Evolutionary conservation across 1,139 yeast genomes (phyloP).

Genomic region (Kurtzmaniella quercitrusa): DNA sequence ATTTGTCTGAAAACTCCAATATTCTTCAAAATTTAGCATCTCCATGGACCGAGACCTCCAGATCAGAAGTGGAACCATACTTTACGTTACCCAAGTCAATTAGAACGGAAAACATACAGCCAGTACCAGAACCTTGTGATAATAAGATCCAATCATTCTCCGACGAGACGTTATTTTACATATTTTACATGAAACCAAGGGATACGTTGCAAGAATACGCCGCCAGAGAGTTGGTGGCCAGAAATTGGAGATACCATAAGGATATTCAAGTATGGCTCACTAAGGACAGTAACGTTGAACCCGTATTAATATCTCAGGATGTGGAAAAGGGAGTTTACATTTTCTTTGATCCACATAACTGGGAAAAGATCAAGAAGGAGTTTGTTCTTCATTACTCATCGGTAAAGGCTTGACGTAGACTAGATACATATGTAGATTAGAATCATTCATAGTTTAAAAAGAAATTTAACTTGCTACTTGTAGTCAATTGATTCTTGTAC

Average conservation of each 20-base stretch:
- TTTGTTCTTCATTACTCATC: slow-evolving; percentile 63
- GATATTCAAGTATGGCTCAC: slow-evolving; percentile 96
- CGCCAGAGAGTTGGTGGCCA: slow-evolving; percentile 79
- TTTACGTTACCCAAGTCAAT: slow-evolving; percentile 60
- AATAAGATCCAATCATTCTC: slow-evolving; percentile 71
- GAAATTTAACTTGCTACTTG: neutral
- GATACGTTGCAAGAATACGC: slow-evolving; percentile 93
- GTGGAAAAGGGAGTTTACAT: slow-evolving; percentile 95
- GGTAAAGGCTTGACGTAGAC: slow-evolving; percentile 35
- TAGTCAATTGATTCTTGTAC: neutral
- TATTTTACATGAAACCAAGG: slow-evolving; percentile 90
- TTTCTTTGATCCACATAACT: slow-evolving; percentile 91
- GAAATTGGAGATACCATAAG: slow-evolving; percentile 97
- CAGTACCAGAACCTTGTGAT: slow-evolving; percentile 50
- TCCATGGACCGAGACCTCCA: slow-evolving; percentile 92
- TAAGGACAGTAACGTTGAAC: slow-evolving; percentile 88
- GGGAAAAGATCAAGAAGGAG: slow-evolving; percentile 92
- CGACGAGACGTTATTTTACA: slow-evolving; percentile 90
- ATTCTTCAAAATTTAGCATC: slow-evolving; percentile 75
- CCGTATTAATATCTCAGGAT: slow-evolving; percentile 76
- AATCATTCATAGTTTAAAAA: neutral
- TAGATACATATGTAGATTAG: slow-evolving; percentile 2
- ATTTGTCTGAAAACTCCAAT: slow-evolving; percentile 45
- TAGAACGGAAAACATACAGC: slow-evolving; percentile 41
- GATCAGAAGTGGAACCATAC: slow-evolving; percentile 88